phyloP scores from a whole-genome alignment of 257 asterid genomes.

The Ballota nigra region DNA sequence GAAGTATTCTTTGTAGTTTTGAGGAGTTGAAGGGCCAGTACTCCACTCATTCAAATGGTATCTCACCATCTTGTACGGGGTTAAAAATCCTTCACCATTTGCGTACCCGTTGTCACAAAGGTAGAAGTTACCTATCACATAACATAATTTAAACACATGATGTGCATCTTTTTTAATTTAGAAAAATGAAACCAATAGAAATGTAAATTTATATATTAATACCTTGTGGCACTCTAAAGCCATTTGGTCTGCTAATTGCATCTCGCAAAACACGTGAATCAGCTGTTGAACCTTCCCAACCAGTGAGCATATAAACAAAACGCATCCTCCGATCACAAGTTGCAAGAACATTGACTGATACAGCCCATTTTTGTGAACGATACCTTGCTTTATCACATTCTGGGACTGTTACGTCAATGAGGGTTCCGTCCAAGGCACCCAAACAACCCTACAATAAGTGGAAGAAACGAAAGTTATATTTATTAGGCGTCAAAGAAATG shows the following conservation, averaged over 20 bases:
- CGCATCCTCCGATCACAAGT: not conserved
- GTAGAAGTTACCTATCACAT: not conserved
- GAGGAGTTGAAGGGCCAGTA: not conserved
- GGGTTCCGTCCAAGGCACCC: not conserved
- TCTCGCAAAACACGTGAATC: not conserved
- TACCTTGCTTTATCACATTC: not conserved
- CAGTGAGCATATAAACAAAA: not conserved
- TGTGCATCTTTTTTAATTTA: no score
- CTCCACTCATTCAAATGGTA: not conserved
- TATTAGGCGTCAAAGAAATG: no score
- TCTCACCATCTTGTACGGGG: not conserved
- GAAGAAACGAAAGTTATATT: no score
- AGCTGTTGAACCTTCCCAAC: not conserved
- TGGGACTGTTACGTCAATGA: not conserved
- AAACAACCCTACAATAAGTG: not conserved
- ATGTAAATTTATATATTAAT: not conserved
- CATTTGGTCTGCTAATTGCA: not conserved
- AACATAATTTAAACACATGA: not conserved
- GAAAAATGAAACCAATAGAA: no score
- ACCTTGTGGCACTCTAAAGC: not conserved
- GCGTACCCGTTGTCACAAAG: not conserved
- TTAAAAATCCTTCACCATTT: not conserved
- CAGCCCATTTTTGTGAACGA: not conserved
- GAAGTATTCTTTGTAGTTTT: not conserved
- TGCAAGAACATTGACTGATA: not conserved